These are phyloP conservation scores for Aspergillus fischeri DNA, from an alignment of 2,329 filamentous ascomycete genomes.

Conservation along the genomic window DNA sequence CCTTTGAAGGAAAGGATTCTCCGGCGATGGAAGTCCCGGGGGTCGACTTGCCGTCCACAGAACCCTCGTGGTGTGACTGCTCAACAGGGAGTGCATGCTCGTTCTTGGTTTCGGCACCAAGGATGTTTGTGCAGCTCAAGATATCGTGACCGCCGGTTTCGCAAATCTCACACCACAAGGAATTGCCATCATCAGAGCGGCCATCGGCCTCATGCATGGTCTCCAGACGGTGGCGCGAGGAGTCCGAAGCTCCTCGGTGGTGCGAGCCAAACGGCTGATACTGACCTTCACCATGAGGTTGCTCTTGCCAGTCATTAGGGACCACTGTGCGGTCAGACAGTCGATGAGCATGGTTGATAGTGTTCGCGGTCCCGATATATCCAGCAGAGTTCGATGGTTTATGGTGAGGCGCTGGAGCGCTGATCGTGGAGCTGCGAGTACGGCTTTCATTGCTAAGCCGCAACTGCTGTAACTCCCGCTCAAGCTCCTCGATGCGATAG, in stretches of 20 bases:
- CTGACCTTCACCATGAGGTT: slow-evolving; percentile 20
- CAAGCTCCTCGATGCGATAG: slow-evolving; percentile 75
- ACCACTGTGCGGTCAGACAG: slow-evolving; percentile 43
- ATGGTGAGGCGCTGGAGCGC: slow-evolving; percentile 29
- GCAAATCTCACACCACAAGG: slow-evolving; percentile 91
- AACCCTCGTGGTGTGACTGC: slow-evolving; percentile 10
- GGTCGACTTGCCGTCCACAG: slow-evolving; percentile 13
- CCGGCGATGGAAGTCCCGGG: slow-evolving; percentile 13
- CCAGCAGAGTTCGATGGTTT: slow-evolving; percentile 26
- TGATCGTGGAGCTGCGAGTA: slow-evolving; percentile 35
- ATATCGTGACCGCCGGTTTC: slow-evolving; percentile 91
- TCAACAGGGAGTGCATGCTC: slow-evolving; percentile 12
- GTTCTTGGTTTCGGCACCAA: slow-evolving; percentile 43
- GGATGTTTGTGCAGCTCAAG: slow-evolving; percentile 89
- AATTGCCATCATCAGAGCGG: slow-evolving; percentile 68
- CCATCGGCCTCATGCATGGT: slow-evolving; percentile 40
- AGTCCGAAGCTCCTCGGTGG: slow-evolving; percentile 23
- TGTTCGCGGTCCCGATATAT: slow-evolving; percentile 22
- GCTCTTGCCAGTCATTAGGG: slow-evolving; percentile 39
- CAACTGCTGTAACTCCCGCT: slow-evolving; percentile 64
- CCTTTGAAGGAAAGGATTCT: slow-evolving; percentile 10
- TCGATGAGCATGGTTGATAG: slow-evolving; percentile 33
- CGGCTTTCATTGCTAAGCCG: slow-evolving; percentile 26
- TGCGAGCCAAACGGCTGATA: slow-evolving; percentile 23
- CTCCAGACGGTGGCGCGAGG: slow-evolving; percentile 31